Evolutionary conservation across 1,284 basidiomycete species (phyloP), one percentile per base, ranked within the genome.

Genomic region (Rhodotorula sp.): DNA sequence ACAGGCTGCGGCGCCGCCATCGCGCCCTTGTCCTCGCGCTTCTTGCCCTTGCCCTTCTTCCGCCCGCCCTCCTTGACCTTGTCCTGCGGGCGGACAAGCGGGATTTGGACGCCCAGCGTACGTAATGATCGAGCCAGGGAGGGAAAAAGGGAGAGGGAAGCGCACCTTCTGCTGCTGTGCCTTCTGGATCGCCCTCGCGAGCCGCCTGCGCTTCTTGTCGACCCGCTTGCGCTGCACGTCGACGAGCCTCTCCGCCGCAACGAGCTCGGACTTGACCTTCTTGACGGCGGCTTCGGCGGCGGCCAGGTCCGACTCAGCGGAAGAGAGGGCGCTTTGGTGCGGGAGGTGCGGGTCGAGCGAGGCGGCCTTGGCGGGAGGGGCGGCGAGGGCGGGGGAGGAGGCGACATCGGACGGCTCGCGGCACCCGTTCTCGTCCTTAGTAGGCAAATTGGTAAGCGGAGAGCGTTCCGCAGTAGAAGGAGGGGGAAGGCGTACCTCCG

Each of bases 121-220:
- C 22, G n/a, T 13, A 15, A 12, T 2, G 21, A 3, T 13, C 27
- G 32, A 22, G 21, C 10, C 19, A 3, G 17, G 2, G 2, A 25
- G 25, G 8, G 53, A 13, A 29, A 7, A 27, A 37, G 10, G 54
- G 6, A 8, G 12, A n/a, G 2, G 25, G 15, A 76, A 77, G 13
- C 83, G 82, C 69, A 64, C 55, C 64, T 64, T 62, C 63, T 71
- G 68, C 6, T 44, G 54, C 64, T 63, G 56, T 6, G 46, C 61
- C 62, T 67, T 67, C 74, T 76, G 67, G n/a, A n/a, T 19, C 21
- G 19, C 21, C 19, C 46, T 27, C 59, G 34, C 13, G 22, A 60
- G 46, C 46, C 37, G 36, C 46, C 27, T 36, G 64, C 63, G 64
- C 44, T 66, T 66, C 55, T 62, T 63, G 44, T 64, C 48, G 22